A percentile compares a stretch with the other conserved stretches of the same genome.
Evolutionary conservation across 305 asterid genomes (phyloP).

Genomic region (Fraxinus greggii): DNA sequence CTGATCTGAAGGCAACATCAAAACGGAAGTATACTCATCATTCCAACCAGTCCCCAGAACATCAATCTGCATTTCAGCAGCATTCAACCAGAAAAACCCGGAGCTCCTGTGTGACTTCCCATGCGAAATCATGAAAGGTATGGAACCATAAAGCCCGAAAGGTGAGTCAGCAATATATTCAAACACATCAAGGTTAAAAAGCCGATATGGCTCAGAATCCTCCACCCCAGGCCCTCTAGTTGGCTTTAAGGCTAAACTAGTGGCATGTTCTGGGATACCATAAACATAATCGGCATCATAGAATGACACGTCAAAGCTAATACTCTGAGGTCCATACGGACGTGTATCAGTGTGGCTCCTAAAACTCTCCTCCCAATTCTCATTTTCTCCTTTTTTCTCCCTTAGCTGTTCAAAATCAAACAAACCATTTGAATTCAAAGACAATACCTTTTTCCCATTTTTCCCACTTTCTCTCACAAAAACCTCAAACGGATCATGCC

Average conservation of each 20-base stretch:
- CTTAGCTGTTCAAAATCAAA: constrained; percentile 86
- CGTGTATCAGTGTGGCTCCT: constrained; percentile 77
- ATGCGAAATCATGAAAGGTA: constrained; percentile 90
- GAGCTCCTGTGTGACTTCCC: constrained; percentile 83
- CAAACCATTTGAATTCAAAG: constrained; percentile 83
- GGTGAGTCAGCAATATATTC: constrained; percentile 86
- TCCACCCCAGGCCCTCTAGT: constrained; percentile 86
- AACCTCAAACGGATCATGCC: constrained; percentile 89
- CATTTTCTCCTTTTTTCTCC: constrained; percentile 66
- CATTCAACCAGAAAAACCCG: constrained; percentile 95
- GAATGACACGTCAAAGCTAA: constrained; percentile 91
- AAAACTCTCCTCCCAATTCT: constrained; percentile 89
- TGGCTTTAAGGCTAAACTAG: constrained; percentile 81
- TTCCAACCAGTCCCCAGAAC: constrained; percentile 79
- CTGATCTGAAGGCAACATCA: constrained; percentile 69
- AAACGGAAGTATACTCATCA: constrained; percentile 49
- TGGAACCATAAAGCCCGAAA: constrained; percentile 89
- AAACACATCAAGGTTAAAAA: constrained; percentile 91
- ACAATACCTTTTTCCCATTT: constrained; percentile 61
- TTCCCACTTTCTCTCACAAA: constrained; percentile 75
- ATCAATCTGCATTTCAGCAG: constrained; percentile 99
- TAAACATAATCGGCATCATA: constrained; percentile 87
- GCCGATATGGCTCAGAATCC: constrained; percentile 86
- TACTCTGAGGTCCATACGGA: constrained; percentile 91
- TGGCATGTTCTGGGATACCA: constrained; percentile 95